Conservation (phyloP, 495 filamentous ascomycete genomes). For the Penicillium soppii region DNA sequence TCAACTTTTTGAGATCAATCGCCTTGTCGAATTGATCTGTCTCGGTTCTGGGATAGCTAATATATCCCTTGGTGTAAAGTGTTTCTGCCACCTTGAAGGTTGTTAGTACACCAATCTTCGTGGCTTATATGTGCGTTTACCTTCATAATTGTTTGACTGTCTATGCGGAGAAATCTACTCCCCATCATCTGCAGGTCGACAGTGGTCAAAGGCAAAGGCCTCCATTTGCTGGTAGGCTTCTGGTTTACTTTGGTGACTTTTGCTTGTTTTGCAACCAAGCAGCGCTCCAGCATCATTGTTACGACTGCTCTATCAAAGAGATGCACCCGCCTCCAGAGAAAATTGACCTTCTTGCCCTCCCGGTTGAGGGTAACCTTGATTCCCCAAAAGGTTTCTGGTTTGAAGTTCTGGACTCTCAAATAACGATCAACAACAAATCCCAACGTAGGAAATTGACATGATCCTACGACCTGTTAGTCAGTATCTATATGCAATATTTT, state of each 20-base stretch:
- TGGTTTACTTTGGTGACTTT: slow-evolving; percentile 79
- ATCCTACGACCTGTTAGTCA: slow-evolving; percentile 56
- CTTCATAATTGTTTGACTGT: slow-evolving; percentile 83
- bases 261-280: slow-evolving; percentile 72
- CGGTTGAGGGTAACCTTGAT: slow-evolving; percentile 81
- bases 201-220: slow-evolving; percentile 88
- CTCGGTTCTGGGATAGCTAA: slow-evolving; percentile 95
- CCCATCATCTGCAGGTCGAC: slow-evolving; percentile 99
- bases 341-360: slow-evolving; percentile 77
- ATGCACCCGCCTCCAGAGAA: slow-evolving; percentile 77
- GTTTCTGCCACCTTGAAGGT: slow-evolving; percentile 64
- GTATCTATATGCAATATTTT: not conserved
- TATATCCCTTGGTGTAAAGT: slow-evolving; percentile 93
- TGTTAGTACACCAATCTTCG: slow-evolving; percentile 6
- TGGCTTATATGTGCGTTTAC: slow-evolving; percentile 24
- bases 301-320: slow-evolving; percentile 87
- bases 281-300: slow-evolving; percentile 80
- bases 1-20: slow-evolving; percentile 77
- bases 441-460: slow-evolving; percentile 94
- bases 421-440: slow-evolving; percentile 98
- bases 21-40: slow-evolving; percentile 93
- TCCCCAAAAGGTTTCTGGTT: slow-evolving; percentile 87
- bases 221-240: slow-evolving; percentile 93
- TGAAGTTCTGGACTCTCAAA: slow-evolving; percentile 86
- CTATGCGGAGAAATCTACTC: slow-evolving; percentile 78